phyloP scores from a whole-genome alignment of 805 yeast genomes.

The Myxozyma geophila region DNA sequence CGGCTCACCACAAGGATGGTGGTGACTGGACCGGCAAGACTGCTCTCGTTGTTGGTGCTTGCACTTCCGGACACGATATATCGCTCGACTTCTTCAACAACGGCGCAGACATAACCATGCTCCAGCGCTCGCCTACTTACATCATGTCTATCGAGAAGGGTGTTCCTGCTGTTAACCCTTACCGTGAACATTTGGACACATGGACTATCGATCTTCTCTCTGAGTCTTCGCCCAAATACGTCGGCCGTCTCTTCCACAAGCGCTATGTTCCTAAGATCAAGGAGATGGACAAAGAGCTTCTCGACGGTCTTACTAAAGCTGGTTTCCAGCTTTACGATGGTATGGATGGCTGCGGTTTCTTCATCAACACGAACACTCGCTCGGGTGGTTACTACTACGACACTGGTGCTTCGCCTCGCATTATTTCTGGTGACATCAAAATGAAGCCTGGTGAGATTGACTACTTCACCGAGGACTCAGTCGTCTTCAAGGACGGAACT shows the following conservation, averaged over 20 bases:
- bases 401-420: conserved; percentile 51
- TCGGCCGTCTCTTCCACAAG: conserved; percentile 48
- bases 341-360: conserved; percentile 52
- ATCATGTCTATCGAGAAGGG: conserved; percentile 49
- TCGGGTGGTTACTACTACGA: conserved; percentile 56
- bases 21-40: conserved; percentile 50
- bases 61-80: conserved; percentile 55
- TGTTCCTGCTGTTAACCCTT: conserved; percentile 36
- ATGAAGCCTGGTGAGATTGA: conserved; percentile 48
- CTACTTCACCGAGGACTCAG: conserved; percentile 48
- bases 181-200: conserved; percentile 45
- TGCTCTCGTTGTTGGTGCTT: conserved; percentile 53
- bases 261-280: conserved; percentile 43
- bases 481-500: conserved; percentile 49
- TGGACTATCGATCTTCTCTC: conserved; percentile 50
- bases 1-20: conserved; percentile 52
- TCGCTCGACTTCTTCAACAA: conserved; percentile 53
- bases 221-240: conserved; percentile 47
- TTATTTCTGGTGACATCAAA: conserved; percentile 49
- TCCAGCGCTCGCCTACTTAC: conserved; percentile 54
- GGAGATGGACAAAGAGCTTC: conserved; percentile 44
- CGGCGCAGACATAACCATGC: conserved; percentile 52
- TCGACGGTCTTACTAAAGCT: conserved; percentile 44
- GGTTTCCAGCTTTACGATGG: conserved; percentile 53
- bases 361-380: conserved; percentile 49